Conservation (phyloP, 371 early-diverging fungal genomes). For the Lichtheimia ornata region DNA sequence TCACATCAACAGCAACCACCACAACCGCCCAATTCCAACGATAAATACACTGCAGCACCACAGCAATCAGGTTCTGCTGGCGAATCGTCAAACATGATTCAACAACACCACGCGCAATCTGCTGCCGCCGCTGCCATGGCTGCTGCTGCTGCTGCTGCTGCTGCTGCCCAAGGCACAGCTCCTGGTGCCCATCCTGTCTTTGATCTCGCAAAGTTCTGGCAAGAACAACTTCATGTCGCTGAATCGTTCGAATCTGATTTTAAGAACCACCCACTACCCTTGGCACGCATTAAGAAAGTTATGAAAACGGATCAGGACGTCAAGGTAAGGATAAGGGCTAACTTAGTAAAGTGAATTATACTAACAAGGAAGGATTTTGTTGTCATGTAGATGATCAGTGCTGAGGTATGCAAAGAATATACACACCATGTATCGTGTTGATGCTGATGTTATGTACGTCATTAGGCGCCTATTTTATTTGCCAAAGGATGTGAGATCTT, state of each 20-base stretch:
- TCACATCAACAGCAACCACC: conserved; percentile 12
- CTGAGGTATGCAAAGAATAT: conserved; percentile 23
- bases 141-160: conserved; percentile 11
- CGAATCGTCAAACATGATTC: conserved; percentile 11
- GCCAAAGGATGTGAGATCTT: conserved; percentile 98
- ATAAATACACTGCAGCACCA: conserved; percentile 4
- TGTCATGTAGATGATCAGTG: conserved; percentile 36
- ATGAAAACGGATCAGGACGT: conserved; percentile 99
- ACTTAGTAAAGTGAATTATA: neutral
- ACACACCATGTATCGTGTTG: too few relatives aligned
- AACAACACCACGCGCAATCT: conserved; percentile 6
- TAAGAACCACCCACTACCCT: conserved; percentile 92
- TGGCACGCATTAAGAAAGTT: conserved; percentile 99
- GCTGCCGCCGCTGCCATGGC: conserved; percentile 8
- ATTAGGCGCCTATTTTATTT: conserved; percentile 93
- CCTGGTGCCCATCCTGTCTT: conserved; percentile 42
- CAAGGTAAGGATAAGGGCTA: conserved; percentile 21
- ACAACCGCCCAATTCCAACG: conserved; percentile 6
- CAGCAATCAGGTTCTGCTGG: neutral
- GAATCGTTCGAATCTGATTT: conserved; percentile 69
- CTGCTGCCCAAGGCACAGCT: conserved; percentile 9
- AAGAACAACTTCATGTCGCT: conserved; percentile 40
- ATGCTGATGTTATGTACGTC: too few relatives aligned
- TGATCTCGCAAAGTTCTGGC: conserved; percentile 50
- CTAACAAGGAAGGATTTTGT: neutral